Base-by-base conservation (phyloP, 2,329 filamentous ascomycete genomes). In the Phoma herbarum region DNA sequence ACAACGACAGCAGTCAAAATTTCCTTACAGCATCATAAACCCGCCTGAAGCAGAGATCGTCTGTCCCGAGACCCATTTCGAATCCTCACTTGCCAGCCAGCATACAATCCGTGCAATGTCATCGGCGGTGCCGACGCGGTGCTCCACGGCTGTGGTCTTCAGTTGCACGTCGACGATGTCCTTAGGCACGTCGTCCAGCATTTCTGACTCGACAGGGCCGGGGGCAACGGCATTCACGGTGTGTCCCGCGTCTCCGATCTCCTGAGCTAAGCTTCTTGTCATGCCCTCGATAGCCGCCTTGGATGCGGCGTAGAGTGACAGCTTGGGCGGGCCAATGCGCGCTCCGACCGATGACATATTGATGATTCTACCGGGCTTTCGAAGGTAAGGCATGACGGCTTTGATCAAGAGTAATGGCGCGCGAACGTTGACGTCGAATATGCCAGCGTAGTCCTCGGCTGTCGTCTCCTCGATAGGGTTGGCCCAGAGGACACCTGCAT, bases 161-260 rank as follows among this genome's bases (percentile, higher is more conserved):
- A 78, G 81, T 72, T 86, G 82, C 65, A 78, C 75, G 28, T 82
- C 78, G 2, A 85, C 74, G 12, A 85, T 75, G 0, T 82, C 80
- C 52, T 77, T 68, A 0, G 82, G 81, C 12, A 86, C 82, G 16
- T 82, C 78, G 16, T 82, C 81, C 23, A 88, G 68, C 81, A 89
- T 82, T 8, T 86, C 85, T 28, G 80, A 87, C 72, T 83, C 74
- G 6, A 87, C 83, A 0, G 86, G 85, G 0, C 87, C 87, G 0
- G 86, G 85, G 20, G 82, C 83, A 2, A 89, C 82, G 0, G 81
- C 79, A 63, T 89, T 90, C 25, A 87, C 86, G 0, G 86, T 88
- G 57, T 84, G 84, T 0, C 86, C 85, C 57, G 81, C 74, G 3
- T 60, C 68, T 0, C 86, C 86, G 9, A 89, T 75, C 72, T 89